Percentiles rank a stretch among this genome's conserved stretches.
These are phyloP conservation scores for Lachnellula arida DNA, from an alignment of 2,329 filamentous ascomycete species.

Conservation along the genomic window DNA sequence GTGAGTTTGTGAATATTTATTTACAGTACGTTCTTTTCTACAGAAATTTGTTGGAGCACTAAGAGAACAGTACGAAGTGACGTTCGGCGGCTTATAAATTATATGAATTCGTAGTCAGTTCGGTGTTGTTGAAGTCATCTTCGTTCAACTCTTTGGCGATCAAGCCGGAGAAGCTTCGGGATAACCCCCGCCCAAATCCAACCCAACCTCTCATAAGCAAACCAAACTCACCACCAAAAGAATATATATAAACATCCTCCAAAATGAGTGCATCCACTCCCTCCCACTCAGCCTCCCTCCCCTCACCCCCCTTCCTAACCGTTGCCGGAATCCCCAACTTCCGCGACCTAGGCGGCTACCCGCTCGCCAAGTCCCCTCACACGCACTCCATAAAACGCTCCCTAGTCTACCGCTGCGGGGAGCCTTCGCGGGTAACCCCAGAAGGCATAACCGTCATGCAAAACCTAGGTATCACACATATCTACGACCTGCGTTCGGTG, in stretches of 20 bases:
- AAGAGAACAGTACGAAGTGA: too few relatives aligned
- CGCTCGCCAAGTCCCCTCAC: slow-evolving; percentile 33
- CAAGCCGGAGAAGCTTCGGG: neutral
- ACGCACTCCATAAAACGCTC: slow-evolving; percentile 43
- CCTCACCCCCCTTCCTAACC: slow-evolving; percentile 44
- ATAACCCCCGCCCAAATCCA: neutral
- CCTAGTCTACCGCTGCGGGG: slow-evolving; percentile 63
- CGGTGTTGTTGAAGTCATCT: too few relatives aligned
- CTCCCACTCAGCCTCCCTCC: slow-evolving; percentile 15
- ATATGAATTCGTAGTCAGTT: too few relatives aligned
- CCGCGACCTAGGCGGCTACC: slow-evolving; percentile 61
- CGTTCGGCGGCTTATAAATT: too few relatives aligned
- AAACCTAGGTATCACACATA: slow-evolving; percentile 53
- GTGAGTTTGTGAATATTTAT: neutral
- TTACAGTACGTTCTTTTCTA: neutral
- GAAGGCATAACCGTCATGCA: slow-evolving; percentile 49
- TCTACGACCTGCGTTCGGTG: slow-evolving; percentile 65
- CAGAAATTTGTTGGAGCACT: too few relatives aligned
- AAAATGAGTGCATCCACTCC: neutral
- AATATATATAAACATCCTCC: neutral
- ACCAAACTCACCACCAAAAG: neutral
- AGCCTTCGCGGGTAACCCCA: slow-evolving; percentile 54
- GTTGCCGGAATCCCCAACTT: slow-evolving; percentile 63
- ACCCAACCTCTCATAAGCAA: neutral
- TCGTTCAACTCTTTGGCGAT: too few relatives aligned